phyloP scores from a whole-genome alignment of 2,329 filamentous ascomycete species.

The Gaeumannomyces sp. region DNA sequence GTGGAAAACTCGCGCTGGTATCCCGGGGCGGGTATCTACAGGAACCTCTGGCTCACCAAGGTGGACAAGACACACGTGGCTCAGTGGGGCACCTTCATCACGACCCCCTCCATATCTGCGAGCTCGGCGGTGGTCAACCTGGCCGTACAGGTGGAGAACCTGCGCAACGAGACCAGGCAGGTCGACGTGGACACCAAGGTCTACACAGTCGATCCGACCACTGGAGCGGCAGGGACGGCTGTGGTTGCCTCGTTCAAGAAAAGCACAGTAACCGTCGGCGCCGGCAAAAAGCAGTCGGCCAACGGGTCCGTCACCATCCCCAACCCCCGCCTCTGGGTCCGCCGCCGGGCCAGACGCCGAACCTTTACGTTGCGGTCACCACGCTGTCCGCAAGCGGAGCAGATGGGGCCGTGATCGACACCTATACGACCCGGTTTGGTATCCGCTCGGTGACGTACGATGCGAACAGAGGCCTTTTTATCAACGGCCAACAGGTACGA shows the following conservation, averaged over 20 bases:
- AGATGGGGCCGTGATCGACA: constrained; percentile 21
- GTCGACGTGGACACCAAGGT: constrained; percentile 36
- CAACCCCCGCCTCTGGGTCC: constrained; percentile 42
- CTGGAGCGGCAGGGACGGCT: constrained; percentile 26
- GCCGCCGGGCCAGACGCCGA: constrained; percentile 35
- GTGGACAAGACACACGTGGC: constrained; percentile 38
- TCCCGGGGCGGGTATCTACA: constrained; percentile 48
- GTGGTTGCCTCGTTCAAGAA: constrained; percentile 29
- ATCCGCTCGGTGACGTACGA: constrained; percentile 36
- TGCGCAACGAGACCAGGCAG: constrained; percentile 21
- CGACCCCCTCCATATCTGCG: constrained; percentile 36
- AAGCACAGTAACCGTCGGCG: constrained; percentile 23
- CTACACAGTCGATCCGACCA: constrained; percentile 17
- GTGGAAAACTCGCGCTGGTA: constrained; percentile 45
- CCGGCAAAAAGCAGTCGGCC: constrained; percentile 25
- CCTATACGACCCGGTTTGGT: constrained; percentile 44
- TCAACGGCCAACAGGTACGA: constrained; percentile 39
- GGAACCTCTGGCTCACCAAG: constrained; percentile 47
- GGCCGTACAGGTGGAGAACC: constrained; percentile 40
- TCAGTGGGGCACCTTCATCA: constrained; percentile 44
- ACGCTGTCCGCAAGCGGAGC: constrained; percentile 21
- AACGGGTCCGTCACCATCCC: constrained; percentile 28
- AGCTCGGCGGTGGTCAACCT: constrained; percentile 38
- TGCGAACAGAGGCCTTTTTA: constrained; percentile 32
- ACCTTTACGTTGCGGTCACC: constrained; percentile 42